Conservation (phyloP, 192 early-diverging fungal genomes). For the Gamsiella multidivaricata region DNA sequence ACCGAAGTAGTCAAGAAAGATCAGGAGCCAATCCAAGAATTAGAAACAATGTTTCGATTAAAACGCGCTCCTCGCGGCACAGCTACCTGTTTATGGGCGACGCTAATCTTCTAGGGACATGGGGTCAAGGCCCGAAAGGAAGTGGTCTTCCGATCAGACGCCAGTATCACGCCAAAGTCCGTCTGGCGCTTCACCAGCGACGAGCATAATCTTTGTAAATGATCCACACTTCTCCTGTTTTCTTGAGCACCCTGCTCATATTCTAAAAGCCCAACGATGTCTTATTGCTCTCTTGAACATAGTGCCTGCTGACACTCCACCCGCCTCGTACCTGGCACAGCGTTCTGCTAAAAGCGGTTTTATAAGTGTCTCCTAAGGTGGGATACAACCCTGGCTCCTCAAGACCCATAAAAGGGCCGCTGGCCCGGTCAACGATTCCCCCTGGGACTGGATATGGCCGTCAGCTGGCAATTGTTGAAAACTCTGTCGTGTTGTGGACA, state of each 20-base stretch:
- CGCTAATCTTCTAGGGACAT: slow-evolving; percentile 65
- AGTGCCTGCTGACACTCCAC: slow-evolving; percentile 65
- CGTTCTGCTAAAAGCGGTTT: too few relatives aligned
- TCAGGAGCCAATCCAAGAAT: too few relatives aligned
- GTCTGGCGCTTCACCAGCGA: slow-evolving; percentile 40
- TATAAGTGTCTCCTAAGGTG: too few relatives aligned
- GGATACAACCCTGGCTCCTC: slow-evolving; percentile 88
- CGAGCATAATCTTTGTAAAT: slow-evolving; percentile 33
- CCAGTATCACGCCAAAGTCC: neutral
- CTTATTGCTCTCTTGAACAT: too few relatives aligned
- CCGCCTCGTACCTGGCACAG: slow-evolving; percentile 70
- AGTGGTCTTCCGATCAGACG: slow-evolving; percentile 13
- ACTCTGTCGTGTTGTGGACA: slow-evolving; percentile 35
- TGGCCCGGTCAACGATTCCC: slow-evolving; percentile 81
- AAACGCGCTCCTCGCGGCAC: slow-evolving; percentile 68
- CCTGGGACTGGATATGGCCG: slow-evolving; percentile 72
- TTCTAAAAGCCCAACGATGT: too few relatives aligned
- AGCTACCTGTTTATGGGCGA: slow-evolving; percentile 76
- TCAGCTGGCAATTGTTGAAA: slow-evolving; percentile 24
- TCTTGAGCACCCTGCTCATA: neutral
- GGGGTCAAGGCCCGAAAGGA: slow-evolving; percentile 66
- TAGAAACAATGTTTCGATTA: slow-evolving; percentile 72
- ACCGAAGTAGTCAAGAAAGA: too few relatives aligned
- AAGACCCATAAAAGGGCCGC: slow-evolving; percentile 83
- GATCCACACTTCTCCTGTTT: neutral